A percentile compares a stretch with the other conserved stretches of the same genome.
phyloP scores from a whole-genome alignment of 805 yeast genomes.

The Alloascoidea hylecoeti region DNA sequence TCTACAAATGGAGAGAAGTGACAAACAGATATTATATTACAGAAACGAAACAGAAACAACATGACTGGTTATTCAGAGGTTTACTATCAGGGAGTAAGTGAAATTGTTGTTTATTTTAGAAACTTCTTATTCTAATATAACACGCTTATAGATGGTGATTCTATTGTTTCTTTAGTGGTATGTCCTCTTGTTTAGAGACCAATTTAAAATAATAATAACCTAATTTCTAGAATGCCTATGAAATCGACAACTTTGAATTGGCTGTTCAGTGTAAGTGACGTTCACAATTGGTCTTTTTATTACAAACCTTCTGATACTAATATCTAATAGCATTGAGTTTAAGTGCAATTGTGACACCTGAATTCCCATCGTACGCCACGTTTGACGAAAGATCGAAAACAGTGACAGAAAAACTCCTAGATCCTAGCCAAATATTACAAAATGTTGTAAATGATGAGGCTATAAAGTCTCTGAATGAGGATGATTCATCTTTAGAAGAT shows the following conservation, averaged over 20 bases:
- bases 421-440: background rate
- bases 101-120: too few species aligned
- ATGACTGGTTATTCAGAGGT: constrained; percentile 9
- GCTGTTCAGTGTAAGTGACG: background rate
- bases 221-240: background rate
- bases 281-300: background rate
- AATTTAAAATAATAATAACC: too few species aligned
- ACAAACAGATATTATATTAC: constrained; percentile 11
- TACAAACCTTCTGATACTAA: too few species aligned
- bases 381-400: background rate
- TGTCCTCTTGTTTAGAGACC: too few species aligned
- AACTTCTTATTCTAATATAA: background rate
- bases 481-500: too few species aligned
- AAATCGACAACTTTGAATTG: constrained; percentile 1
- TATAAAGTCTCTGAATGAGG: too few species aligned
- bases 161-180: constrained; percentile 1
- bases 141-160: background rate
- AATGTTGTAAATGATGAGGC: too few species aligned
- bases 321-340: background rate
- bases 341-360: background rate
- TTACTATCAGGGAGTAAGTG: constrained; percentile 7
- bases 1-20: constrained; percentile 17
- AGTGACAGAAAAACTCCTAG: background rate
- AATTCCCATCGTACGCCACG: background rate
- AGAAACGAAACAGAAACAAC: constrained; percentile 3